Evolutionary conservation across 1,284 basidiomycete species (phyloP), one percentile per base, ranked within the genome.

Genomic region (Ceratobasidium sp.): DNA sequence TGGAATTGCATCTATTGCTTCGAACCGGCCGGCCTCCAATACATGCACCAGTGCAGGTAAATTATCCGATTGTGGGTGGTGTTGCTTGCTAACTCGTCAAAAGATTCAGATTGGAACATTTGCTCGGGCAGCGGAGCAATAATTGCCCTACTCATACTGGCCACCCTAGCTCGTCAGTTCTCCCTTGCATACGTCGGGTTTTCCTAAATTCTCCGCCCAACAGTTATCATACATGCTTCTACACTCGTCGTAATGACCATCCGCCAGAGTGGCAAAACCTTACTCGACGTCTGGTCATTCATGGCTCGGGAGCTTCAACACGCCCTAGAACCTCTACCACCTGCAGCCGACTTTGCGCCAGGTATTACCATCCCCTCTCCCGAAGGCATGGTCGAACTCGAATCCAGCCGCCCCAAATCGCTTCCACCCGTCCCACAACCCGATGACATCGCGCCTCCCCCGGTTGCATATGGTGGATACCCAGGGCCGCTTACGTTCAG

Each of bases 401-500:
- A 34, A 13, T 57, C 49, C 40, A 57, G 8, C 2, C 40, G 69
- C 22, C 69, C 69, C 8, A 71, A 70, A 40, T 49, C 34, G 51
- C 67, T 70, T 37, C 67, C 67, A 2, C 49, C 49, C 22, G 37
- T 70, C n/a, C 67, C 52, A 34, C 51, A 34, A 11, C n/a, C 40
- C 25, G 51, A 19, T 6, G 19, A 37, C 5, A 43, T 64, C 19
- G 19, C 44, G 49, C 65, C 65, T 19, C 67, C 67, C 11, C 52
- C 52, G 29, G 46, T 34, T 8, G 52, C 52, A 19, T n/a, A 19
- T 49, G 7, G 17, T 6, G 34, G 34, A 7, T 37, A 52, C 19
- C 54, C 56, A n/a, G 57, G 61, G 19, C 69, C 69, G 43, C 37
- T 71, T 37, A 71, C 69, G 69, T 71, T 71, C 46, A 62, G 69